Percentiles rank a stretch among this genome's conserved stretches.
These are phyloP conservation scores for Fusarium anthophilum DNA, from an alignment of 2,329 filamentous ascomycete species.

Conservation along the genomic window DNA sequence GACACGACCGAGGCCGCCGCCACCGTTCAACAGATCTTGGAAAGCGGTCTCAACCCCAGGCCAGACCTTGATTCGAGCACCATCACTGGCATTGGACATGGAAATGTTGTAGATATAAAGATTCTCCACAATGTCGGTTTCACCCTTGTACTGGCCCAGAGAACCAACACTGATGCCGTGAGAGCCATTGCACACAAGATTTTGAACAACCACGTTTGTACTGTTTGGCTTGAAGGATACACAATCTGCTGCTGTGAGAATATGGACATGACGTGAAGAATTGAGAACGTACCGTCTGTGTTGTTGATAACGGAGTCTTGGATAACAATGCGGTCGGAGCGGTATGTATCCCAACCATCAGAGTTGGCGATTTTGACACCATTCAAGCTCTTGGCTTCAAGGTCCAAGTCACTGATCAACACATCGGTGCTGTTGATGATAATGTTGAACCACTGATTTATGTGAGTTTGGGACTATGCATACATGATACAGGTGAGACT, in stretches of 20 bases:
- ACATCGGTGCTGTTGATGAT: conserved; percentile 73
- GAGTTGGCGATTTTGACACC: conserved; percentile 60
- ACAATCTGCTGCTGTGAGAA: conserved; percentile 58
- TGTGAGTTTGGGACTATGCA: neutral
- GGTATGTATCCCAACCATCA: conserved; percentile 72
- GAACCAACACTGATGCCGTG: conserved; percentile 80
- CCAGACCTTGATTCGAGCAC: conserved; percentile 80
- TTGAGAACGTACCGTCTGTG: conserved; percentile 28
- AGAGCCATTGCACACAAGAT: conserved; percentile 73
- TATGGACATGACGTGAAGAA: fast-evolving
- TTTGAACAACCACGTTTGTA: conserved; percentile 74
- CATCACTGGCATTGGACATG: conserved; percentile 69
- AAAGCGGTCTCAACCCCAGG: conserved; percentile 56
- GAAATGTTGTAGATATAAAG: conserved; percentile 70
- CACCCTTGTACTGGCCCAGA: conserved; percentile 71
- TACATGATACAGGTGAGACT: neutral
- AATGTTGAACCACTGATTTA: conserved; percentile 57
- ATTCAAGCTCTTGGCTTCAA: conserved; percentile 54
- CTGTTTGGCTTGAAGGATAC: conserved; percentile 80
- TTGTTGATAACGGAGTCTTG: conserved; percentile 67
- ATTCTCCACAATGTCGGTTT: conserved; percentile 74
- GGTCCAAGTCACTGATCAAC: conserved; percentile 69
- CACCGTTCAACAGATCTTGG: conserved; percentile 65
- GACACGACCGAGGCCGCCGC: conserved; percentile 63
- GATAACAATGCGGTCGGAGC: conserved; percentile 69